Base-by-base conservation (phyloP, 169 alveolate species). In the Hepatocystis sp. region DNA sequence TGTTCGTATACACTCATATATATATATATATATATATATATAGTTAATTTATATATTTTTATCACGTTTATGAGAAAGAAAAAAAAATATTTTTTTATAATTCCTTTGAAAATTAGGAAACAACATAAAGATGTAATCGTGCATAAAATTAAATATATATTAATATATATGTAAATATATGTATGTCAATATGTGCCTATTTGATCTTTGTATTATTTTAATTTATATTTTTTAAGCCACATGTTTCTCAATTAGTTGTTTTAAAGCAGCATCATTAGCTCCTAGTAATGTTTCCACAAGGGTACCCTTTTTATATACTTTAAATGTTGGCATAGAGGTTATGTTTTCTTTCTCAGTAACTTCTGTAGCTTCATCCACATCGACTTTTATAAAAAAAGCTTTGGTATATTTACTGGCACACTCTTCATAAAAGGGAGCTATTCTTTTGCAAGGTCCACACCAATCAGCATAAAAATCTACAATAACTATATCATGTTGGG, bases 401-500 rank as follows among this genome's bases (percentile, higher is more conserved):
- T 68, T 63, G 13, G 94, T 89, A 84, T 84, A 90, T 36, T 88
- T 91, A 60, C 67, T 67, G 34, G 93, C 58, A 39, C 91, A 56
- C 39, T 53, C 93, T 32, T 94, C 97, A 71, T 91, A 94, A 85
- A 92, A 91, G 4, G 97, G 97, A 11, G 97, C 97, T 46, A 94
- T 94, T 46, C 94, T 94, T 88, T 93, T 92, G 84, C 97, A 94
- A 13, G 96, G 96, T 13, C 95, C 98, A 88, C 98, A 96, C 99
- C 99, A 97, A n/a, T 97, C 97, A 13, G 99, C 99, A 85, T 92
- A 97, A 84, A 97, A 97, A 84, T 96, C 98, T 7, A 96, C 99
- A 92, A 97, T 93, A 17, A 93, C 96, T 46, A 94, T 51, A 23
- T 90, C 91, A 51, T 90, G 76, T 39, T 85, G 89, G 30, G 90